Evolutionary conservation across 768 basidiomycete species (phyloP).

Genomic region (Auriscalpium vulgare): DNA sequence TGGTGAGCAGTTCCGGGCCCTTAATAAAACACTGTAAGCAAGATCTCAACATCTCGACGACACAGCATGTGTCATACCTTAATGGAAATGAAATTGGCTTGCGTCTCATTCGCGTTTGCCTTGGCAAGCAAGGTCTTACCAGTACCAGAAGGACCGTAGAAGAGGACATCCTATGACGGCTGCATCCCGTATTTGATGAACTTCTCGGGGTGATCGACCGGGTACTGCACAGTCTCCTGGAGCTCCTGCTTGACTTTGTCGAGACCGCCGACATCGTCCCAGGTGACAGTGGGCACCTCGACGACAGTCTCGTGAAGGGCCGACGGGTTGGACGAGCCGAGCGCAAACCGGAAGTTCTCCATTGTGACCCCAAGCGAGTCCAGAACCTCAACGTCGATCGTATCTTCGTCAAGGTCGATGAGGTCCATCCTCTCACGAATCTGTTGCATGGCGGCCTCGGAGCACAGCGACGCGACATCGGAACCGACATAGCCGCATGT

Average conservation of each 20-base stretch:
- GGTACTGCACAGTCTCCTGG: slow-evolving; percentile 99
- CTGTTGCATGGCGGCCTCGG: slow-evolving; percentile 99
- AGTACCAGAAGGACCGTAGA: slow-evolving; percentile 99
- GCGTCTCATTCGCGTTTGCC: slow-evolving; percentile 98
- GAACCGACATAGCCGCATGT: slow-evolving; percentile 99
- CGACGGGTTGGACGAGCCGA: slow-evolving; percentile 95
- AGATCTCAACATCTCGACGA: neutral
- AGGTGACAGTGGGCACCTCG: slow-evolving; percentile 96
- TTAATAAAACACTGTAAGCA: slow-evolving; percentile 22
- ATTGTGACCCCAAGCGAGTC: slow-evolving; percentile 98
- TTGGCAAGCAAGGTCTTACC: slow-evolving; percentile 99
- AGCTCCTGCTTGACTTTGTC: slow-evolving; percentile 99
- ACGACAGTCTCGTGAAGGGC: slow-evolving; percentile 98
- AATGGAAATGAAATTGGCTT: slow-evolving; percentile 99
- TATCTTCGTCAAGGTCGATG: slow-evolving; percentile 93
- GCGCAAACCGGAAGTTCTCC: slow-evolving; percentile 99
- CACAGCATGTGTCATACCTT: slow-evolving; percentile 45
- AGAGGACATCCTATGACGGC: slow-evolving; percentile 97
- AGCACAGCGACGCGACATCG: slow-evolving; percentile 94
- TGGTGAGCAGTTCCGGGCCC: slow-evolving; percentile 96
- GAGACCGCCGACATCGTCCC: slow-evolving; percentile 99
- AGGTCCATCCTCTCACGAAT: slow-evolving; percentile 99
- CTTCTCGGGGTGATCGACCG: slow-evolving; percentile 99
- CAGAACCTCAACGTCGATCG: slow-evolving; percentile 97
- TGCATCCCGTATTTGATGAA: slow-evolving; percentile 99